phyloP scores from a whole-genome alignment of 768 basidiomycete genomes.

The Agaricus blazei region DNA sequence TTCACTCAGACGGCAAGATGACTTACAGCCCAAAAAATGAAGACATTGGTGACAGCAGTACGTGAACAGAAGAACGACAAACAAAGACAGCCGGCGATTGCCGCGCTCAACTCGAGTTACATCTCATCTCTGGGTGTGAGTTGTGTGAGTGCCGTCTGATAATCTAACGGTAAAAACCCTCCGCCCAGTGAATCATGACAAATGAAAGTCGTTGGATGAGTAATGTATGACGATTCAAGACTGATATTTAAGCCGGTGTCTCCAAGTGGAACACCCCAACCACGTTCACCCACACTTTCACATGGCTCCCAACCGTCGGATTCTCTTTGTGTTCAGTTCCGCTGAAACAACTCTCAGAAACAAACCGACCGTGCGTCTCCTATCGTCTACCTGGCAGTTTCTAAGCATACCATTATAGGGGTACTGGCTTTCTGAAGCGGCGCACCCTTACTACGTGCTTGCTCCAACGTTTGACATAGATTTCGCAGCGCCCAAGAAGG shows the following conservation, averaged over 20 bases:
- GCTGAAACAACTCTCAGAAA: constrained; percentile 51
- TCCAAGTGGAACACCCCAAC: too few relatives aligned
- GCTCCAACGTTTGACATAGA: constrained; percentile 46
- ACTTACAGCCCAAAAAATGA: constrained; percentile 87
- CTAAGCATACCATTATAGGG: constrained; percentile 35
- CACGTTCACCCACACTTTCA: too few relatives aligned
- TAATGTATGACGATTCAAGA: constrained; percentile 1
- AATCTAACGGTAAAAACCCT: too few relatives aligned
- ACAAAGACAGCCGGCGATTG: constrained; percentile 12
- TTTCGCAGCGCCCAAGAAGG: constrained; percentile 54
- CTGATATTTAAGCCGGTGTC: too few relatives aligned
- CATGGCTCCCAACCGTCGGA: constrained; percentile 13
- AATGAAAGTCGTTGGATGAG: constrained; percentile 1
- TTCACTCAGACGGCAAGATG: not conserved
- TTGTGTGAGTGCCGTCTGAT: too few relatives aligned
- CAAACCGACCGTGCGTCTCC: constrained; percentile 37
- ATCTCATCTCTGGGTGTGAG: not conserved
- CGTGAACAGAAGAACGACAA: not conserved
- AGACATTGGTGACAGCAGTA: constrained; percentile 47
- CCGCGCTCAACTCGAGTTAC: constrained; percentile 7
- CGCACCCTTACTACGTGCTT: constrained; percentile 64
- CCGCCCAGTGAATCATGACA: too few relatives aligned
- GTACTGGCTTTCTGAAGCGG: constrained; percentile 75
- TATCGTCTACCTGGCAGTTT: not conserved
- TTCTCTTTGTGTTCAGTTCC: constrained; percentile 78